Evolutionary conservation across 192 early-diverging fungal species (phyloP).

Genomic region (Backusella tarrabulga): DNA sequence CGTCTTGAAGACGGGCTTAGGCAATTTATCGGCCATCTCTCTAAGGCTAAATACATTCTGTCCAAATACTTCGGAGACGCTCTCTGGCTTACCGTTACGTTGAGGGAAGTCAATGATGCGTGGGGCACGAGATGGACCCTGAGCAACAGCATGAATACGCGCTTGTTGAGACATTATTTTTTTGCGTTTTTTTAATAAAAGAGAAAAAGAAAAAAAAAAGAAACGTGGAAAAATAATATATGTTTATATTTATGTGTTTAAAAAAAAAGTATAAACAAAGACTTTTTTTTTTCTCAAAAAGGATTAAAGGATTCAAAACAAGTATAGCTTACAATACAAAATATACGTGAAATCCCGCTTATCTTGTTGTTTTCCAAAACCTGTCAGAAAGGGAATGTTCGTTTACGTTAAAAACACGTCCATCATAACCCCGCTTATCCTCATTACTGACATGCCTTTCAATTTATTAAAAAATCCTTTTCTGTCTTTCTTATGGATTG

Average conservation of each 20-base stretch:
- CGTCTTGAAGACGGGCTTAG: constrained; percentile 92
- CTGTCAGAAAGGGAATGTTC: neutral
- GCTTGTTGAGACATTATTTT: constrained; percentile 40
- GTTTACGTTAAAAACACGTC: neutral
- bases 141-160: constrained; percentile 43
- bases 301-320: neutral
- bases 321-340: no score
- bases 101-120: constrained; percentile 81
- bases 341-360: neutral
- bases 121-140: constrained; percentile 58
- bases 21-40: constrained; percentile 84
- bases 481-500: no score
- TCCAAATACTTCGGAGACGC: constrained; percentile 90
- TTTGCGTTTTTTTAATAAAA: neutral
- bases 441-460: neutral
- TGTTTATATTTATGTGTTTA: neutral
- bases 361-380: neutral
- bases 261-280: neutral
- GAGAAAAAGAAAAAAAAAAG: neutral
- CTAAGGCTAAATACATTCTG: constrained; percentile 94
- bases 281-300: neutral
- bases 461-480: neutral
- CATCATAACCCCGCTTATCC: neutral
- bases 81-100: constrained; percentile 66
- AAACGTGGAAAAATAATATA: neutral